Percentiles rank a stretch among this genome's conserved stretches.
Evolutionary conservation across 139 green algal species (phyloP).

Genomic region (Chlamydomonas asymmetrica): DNA sequence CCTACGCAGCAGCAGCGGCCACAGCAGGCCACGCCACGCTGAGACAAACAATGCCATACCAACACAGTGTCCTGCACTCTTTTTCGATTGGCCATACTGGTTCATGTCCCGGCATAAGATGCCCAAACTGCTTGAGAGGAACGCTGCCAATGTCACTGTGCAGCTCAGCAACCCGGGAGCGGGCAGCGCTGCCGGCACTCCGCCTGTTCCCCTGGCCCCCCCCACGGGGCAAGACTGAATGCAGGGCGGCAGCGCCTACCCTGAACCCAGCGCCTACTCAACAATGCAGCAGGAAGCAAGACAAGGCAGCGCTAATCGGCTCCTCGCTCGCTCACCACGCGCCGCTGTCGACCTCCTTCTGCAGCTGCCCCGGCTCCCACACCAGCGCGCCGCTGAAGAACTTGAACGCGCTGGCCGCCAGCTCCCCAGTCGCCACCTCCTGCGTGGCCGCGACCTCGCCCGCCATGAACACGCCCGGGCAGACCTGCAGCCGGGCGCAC

Average conservation of each 20-base stretch:
- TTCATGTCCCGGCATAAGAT: too few species aligned
- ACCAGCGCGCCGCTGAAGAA: constrained; percentile 61
- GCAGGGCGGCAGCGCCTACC: too few species aligned
- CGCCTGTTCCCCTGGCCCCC: too few species aligned
- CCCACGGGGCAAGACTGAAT: too few species aligned
- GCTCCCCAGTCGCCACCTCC: constrained; percentile 27
- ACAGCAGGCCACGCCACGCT: background rate
- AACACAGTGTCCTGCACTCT: too few species aligned
- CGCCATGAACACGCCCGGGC: constrained; percentile 42
- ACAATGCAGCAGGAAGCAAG: background rate
- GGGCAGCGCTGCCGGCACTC: too few species aligned
- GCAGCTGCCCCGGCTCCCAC: constrained; percentile 59
- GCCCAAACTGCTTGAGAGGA: too few species aligned
- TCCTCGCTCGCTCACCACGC: constrained; percentile 41
- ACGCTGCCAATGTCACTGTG: too few species aligned
- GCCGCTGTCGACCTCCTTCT: constrained; percentile 42
- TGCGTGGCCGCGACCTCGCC: constrained; percentile 32
- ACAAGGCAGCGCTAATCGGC: background rate
- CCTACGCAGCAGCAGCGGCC: constrained; percentile 20
- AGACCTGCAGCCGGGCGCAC: constrained; percentile 7
- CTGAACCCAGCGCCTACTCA: too few species aligned
- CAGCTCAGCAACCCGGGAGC: too few species aligned
- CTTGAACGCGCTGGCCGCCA: constrained; percentile 48
- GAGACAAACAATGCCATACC: background rate
- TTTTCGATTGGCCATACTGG: too few species aligned